Percentiles rank a stretch among this genome's conserved stretches.
These are phyloP conservation scores for Aegilops umbellulata DNA, from an alignment of 176 grass and related monocot genomes.

Conservation along the genomic window DNA sequence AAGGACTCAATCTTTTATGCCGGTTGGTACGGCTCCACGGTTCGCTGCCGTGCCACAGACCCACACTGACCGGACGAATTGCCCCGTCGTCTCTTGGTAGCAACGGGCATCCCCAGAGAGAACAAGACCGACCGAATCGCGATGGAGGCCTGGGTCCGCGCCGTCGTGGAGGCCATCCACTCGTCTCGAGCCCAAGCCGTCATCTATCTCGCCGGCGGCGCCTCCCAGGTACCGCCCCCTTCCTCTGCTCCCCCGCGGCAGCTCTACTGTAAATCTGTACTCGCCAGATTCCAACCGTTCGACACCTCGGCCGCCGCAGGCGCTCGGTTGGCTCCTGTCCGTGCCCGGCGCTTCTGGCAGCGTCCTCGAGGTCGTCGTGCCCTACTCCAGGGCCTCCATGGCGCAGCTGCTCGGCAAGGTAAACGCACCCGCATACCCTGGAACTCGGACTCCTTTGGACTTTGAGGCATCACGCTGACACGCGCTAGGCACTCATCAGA, in stretches of 20 bases:
- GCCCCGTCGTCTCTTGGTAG: no score
- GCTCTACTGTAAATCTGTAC: neutral
- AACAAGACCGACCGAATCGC: no score
- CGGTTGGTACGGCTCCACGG: no score
- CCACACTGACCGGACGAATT: no score
- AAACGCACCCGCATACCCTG: neutral
- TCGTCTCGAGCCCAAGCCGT: constrained; percentile 64
- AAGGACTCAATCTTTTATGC: no score
- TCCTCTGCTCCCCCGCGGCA: neutral
- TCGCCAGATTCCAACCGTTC: constrained; percentile 1
- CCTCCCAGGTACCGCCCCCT: constrained; percentile 61
- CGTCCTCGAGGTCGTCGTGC: constrained; percentile 88
- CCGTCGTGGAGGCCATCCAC: constrained; percentile 71
- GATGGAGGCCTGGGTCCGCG: constrained; percentile 77
- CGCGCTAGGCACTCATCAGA: neutral
- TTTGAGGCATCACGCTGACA: neutral
- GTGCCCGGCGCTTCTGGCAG: constrained; percentile 72
- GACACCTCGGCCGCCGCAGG: constrained; percentile 33
- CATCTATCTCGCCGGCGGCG: constrained; percentile 92
- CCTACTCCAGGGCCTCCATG: constrained; percentile 83
- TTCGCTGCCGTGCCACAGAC: no score
- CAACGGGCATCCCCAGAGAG: no score
- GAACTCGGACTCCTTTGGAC: neutral
- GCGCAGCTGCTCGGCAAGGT: constrained; percentile 86
- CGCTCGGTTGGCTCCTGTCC: constrained; percentile 86